Evolutionary conservation across 352 stramenopile genomes (phyloP), one percentile per base, ranked within the genome.

Genomic region (Pythium vanterpoolii): DNA sequence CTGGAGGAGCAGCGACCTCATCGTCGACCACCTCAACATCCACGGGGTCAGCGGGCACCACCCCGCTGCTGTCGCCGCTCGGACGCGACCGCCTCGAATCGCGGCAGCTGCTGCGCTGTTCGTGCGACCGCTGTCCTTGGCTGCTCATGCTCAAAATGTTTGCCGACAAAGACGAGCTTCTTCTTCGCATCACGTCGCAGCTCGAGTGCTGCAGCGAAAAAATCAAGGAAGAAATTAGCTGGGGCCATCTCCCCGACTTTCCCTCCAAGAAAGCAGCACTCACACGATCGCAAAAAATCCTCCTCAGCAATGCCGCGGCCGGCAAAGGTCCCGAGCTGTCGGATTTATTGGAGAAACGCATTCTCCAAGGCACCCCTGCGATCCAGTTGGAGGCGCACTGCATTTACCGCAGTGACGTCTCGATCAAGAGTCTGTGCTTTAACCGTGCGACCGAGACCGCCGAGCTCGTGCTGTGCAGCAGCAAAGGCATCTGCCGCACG

Each of bases 401-500:
- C 28, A 86, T 92, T 36, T 94, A 95, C 60, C 69, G 79, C 23
- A 89, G 79, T 44, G 82, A 95, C 28, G 89, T 83, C 5, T 85
- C 81, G 24, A 90, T 95, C 52, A 92, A 91, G 72, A 81, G 73
- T 26, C 85, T 95, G 56, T 91, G 83, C 49, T 87, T 93, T 43
- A 95, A 95, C 58, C 72, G 54, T 28, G 72, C 82, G 14, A 76
- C 66, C 1, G 77, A 86, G 28, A 51, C 40, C 4, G 45, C 74
- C 0, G 84, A 91, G 68, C 73, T 93, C 55, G 82, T 87, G 42
- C 60, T 91, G 19, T 93, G 82, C 44, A 86, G 76, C 33, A 90
- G 68, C 51, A 90, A 90, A 56, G 82, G 78, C 1, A 90, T 93
- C 23, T 87, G 77, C 26, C 73, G 84, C 26, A 83, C 79, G 24